Conservation (phyloP, 306 rosid genomes). For the Vicia faba region DNA sequence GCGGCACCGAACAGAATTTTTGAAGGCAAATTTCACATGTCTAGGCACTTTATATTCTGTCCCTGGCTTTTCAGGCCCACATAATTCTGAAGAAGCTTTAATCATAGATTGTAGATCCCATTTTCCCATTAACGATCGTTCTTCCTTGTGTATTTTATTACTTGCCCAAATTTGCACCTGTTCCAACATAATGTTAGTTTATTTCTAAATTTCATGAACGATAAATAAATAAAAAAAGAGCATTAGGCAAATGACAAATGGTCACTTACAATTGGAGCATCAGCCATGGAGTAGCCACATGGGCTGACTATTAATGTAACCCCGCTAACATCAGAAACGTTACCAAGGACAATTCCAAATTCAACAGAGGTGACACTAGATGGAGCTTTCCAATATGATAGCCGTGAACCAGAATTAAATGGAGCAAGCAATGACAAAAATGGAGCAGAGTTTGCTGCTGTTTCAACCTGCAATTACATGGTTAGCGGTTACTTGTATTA, state of each 20-base stretch:
- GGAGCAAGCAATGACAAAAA: constrained; percentile 87
- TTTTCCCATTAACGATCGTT: constrained; percentile 89
- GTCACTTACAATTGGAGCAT: constrained; percentile 79
- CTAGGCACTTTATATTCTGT: constrained; percentile 64
- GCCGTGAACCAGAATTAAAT: constrained; percentile 55
- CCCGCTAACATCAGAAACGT: constrained; percentile 90
- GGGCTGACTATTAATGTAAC: constrained; percentile 82
- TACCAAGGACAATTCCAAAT: constrained; percentile 73
- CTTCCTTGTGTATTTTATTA: constrained; percentile 87
- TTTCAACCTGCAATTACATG: constrained; percentile 71
- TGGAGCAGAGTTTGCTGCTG: constrained; percentile 79
- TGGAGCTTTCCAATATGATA: constrained; percentile 97
- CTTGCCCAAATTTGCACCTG: constrained; percentile 99
- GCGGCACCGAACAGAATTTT: constrained; percentile 83
- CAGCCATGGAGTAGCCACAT: constrained; percentile 90
- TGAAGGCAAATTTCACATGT: constrained; percentile 81
- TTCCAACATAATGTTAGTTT: constrained; percentile 35
- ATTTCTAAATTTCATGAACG: constrained; percentile 36
- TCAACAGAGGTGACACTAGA: constrained; percentile 66
- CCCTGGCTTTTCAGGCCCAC: constrained; percentile 65
- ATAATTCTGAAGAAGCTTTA: constrained; percentile 64
- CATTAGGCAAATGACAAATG: constrained; percentile 35
- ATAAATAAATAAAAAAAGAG: constrained; percentile 26
- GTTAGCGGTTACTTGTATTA: constrained; percentile 30
- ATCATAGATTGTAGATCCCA: constrained; percentile 92